These are phyloP conservation scores for Tetraselmis chui DNA, from an alignment of 139 green algal genomes.

Conservation along the genomic window DNA sequence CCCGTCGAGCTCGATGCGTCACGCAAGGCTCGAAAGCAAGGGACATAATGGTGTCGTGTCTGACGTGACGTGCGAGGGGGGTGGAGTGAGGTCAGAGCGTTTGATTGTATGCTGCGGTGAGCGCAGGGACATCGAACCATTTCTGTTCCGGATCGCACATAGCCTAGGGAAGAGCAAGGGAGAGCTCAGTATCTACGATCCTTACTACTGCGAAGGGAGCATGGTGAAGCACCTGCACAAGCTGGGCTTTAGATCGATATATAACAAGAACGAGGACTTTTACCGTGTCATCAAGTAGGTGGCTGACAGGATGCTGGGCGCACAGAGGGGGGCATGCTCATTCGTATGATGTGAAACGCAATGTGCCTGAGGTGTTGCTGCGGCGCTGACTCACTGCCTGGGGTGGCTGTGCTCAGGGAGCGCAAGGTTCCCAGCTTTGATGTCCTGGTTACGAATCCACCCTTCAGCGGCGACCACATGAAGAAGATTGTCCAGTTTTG, in stretches of 20 bases:
- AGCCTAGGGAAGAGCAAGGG: slow-evolving; percentile 14
- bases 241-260: slow-evolving; percentile 36
- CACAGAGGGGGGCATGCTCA: too few relatives aligned
- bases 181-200: slow-evolving; percentile 41
- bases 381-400: too few relatives aligned
- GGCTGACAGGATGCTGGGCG: too few relatives aligned
- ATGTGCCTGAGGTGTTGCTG: too few relatives aligned
- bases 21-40: too few relatives aligned
- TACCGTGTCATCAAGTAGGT: slow-evolving; percentile 28
- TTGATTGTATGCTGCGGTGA: too few relatives aligned
- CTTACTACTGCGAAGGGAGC: slow-evolving; percentile 41
- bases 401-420: neutral
- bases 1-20: too few relatives aligned
- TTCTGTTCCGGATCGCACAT: slow-evolving; percentile 21
- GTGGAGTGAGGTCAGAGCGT: too few relatives aligned
- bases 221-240: slow-evolving; percentile 22
- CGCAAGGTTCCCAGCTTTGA: slow-evolving; percentile 29
- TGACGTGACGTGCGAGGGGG: too few relatives aligned
- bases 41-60: too few relatives aligned
- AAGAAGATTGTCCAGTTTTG: slow-evolving; percentile 22
- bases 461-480: slow-evolving; percentile 42
- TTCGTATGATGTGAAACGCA: too few relatives aligned
- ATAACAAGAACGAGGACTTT: slow-evolving; percentile 56
- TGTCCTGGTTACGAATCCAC: slow-evolving; percentile 46
- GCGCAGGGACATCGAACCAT: slow-evolving; percentile 29